A percentile compares a stretch with the other conserved stretches of the same genome.
Conservation (phyloP, 2,329 filamentous ascomycete species). For the Talaromyces sp. region DNA sequence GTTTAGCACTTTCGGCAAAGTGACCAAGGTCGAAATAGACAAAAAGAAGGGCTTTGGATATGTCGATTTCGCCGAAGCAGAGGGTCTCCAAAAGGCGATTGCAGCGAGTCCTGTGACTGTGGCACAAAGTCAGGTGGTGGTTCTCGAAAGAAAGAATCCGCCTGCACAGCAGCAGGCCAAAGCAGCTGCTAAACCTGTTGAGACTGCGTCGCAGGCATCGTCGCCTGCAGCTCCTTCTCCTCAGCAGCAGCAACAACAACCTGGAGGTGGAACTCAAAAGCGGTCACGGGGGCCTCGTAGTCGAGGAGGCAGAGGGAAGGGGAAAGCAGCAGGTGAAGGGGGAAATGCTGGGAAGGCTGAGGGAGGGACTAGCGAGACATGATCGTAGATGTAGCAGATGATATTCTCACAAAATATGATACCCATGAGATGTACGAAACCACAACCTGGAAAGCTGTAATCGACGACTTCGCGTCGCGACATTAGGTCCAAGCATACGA, state of each 20-base stretch:
- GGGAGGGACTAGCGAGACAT: conserved; percentile 7
- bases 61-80: conserved; percentile 76
- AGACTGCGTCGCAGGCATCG: conserved; percentile 8
- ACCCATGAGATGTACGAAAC: conserved; percentile 2
- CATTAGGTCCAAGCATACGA: too few species aligned
- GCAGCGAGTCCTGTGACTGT: conserved; percentile 77
- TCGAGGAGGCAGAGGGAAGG: conserved; percentile 20
- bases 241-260: background rate
- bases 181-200: conserved; percentile 13
- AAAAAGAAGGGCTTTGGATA: conserved; percentile 94
- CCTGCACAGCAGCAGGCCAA: conserved; percentile 14
- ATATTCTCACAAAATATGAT: conserved; percentile 17
- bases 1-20: conserved; percentile 69
- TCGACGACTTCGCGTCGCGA: too few species aligned
- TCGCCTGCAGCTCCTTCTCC: conserved; percentile 7
- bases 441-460: background rate
- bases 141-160: conserved; percentile 61
- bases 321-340: conserved; percentile 7
- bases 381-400: conserved; percentile 7
- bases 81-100: conserved; percentile 73
- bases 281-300: conserved; percentile 19
- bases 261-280: conserved; percentile 13
- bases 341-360: conserved; percentile 12
- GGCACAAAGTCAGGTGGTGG: conserved; percentile 80
- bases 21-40: conserved; percentile 85